Percentiles rank a stretch among this genome's conserved stretches.
Evolutionary conservation across 2,329 filamentous ascomycete genomes (phyloP).

Genomic region (Fusarium marasasianum): DNA sequence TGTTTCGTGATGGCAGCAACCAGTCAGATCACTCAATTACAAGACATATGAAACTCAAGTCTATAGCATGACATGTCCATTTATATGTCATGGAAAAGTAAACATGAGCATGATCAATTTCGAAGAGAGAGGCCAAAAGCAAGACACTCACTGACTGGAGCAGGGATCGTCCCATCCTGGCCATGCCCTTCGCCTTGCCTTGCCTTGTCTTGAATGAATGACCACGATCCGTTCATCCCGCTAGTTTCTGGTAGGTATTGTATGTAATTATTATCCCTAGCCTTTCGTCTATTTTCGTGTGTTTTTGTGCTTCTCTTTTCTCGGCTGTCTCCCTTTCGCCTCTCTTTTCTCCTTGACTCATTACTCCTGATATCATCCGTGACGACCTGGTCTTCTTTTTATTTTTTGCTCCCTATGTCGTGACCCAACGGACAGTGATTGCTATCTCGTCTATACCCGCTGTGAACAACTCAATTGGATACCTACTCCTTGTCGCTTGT

Average conservation of each 20-base stretch:
- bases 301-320: conserved; percentile 12
- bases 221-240: conserved; percentile 31
- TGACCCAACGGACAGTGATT: conserved; percentile 3
- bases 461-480: not conserved
- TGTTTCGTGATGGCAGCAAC: conserved; percentile 13
- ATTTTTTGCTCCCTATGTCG: not conserved
- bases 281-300: conserved; percentile 23
- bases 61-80: conserved; percentile 9
- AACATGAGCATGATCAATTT: conserved; percentile 1
- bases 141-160: not conserved
- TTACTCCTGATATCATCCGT: conserved; percentile 18
- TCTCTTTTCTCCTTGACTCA: conserved; percentile 11
- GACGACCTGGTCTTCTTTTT: conserved; percentile 9
- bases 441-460: not conserved
- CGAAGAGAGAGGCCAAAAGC: not conserved
- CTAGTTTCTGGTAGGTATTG: conserved; percentile 11
- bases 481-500: not conserved
- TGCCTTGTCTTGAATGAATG: conserved; percentile 11
- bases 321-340: conserved; percentile 1
- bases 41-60: conserved; percentile 8
- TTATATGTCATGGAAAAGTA: not conserved
- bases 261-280: conserved; percentile 4
- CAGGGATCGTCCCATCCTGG: conserved; percentile 20
- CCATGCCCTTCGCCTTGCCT: conserved; percentile 4
- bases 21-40: conserved; percentile 28